Evolutionary conservation across 305 asterid genomes (phyloP), one percentile per base, ranked within the genome.

Genomic region (Fraxinus xanthoxyloides): DNA sequence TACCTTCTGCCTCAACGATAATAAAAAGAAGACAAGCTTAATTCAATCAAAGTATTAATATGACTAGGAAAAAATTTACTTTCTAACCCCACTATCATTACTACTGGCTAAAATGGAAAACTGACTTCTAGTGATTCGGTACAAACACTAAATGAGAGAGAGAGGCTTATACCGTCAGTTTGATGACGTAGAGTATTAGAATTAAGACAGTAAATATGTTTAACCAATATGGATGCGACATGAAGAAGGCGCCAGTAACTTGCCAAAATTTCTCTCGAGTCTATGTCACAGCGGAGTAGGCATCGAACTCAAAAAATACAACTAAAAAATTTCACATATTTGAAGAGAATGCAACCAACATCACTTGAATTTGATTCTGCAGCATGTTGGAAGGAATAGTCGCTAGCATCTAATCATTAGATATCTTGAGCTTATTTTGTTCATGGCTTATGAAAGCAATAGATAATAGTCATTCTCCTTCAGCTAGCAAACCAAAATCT

Each of bases 161-260:
- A 70, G 51, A 21, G 6, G 32, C 36, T 34, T 61, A 19, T 43
- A 10, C 24, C 72, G 2, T 76, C 35, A 35, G 8, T 30, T 77
- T 51, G 0, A 21, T 59, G 51, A 32, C 48, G 24, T 67, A 23
- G 72, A 67, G 32, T 36, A 67, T 30, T 12, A 77, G 46, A 77
- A 61, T 19, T 17, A 23, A 34, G 35, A 35, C 51, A 28, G 38
- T 51, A 51, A 9, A 48, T 72, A 81, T 76, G 63, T 73, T 10
- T 56, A 63, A 75, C 76, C 72, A 24, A 0, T 63, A 23, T 24
- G 7, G 32, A 63, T 63, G 79, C 19, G 74, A 73, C 77, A 59
- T 59, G 24, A 72, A 72, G 48, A 12, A 78, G 80, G 61, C 21
- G 75, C 23, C 19, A 30, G 38, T 30, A 69, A 78, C 82, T 74